phyloP scores from a whole-genome alignment of 176 grass and related monocot genomes.

The Microstegium vimineum region DNA sequence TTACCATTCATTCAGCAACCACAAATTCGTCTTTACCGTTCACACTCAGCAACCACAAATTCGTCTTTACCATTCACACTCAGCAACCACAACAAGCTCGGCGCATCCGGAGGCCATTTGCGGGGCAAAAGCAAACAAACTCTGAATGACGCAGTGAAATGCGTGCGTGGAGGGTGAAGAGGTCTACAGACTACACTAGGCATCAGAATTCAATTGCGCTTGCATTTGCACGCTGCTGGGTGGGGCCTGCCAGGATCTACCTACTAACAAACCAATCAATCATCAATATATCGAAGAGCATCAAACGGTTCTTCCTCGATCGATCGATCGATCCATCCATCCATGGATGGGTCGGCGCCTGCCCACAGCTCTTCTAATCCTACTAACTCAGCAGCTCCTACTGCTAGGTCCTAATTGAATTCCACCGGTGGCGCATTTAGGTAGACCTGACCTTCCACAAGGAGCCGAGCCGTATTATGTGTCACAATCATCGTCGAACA shows the following conservation, averaged over 20 bases:
- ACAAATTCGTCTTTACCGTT: background rate
- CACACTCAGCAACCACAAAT: background rate
- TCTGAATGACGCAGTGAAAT: background rate
- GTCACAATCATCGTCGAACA: slow-evolving; percentile 67
- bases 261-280: background rate
- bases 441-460: slow-evolving; percentile 62
- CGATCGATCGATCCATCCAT: no score
- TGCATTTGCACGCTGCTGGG: background rate
- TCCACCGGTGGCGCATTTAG: slow-evolving; percentile 30
- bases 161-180: background rate
- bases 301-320: background rate
- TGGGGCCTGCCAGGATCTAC: background rate
- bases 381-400: background rate
- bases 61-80: no score
- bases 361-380: background rate
- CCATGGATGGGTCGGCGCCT: background rate
- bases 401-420: slow-evolving; percentile 7
- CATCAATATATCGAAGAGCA: background rate
- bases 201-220: background rate
- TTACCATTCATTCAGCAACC: background rate
- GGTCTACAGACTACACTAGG: no score
- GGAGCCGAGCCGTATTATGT: slow-evolving; percentile 6
- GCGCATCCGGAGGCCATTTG: background rate
- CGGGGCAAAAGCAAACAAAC: no score
- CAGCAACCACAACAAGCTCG: background rate